phyloP scores from a whole-genome alignment of 2,329 filamentous ascomycete genomes.

The Sclerotinia spermophila region DNA sequence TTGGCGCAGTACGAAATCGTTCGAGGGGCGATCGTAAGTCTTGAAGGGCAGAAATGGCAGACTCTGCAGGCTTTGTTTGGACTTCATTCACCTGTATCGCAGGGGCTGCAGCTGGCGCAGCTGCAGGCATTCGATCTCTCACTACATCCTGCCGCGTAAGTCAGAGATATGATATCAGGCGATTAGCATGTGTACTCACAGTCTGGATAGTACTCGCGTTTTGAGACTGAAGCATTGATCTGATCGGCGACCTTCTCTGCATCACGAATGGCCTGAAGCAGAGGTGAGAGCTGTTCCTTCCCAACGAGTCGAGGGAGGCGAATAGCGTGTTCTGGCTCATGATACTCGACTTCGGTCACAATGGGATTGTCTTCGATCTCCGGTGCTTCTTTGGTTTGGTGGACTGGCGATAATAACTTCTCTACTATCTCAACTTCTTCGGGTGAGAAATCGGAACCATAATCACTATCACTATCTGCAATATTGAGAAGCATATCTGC shows the following conservation, averaged over 20 bases:
- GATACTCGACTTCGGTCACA: conserved; percentile 35
- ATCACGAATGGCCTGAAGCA: conserved; percentile 34
- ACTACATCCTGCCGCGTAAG: conserved; percentile 62
- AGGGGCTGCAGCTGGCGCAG: neutral
- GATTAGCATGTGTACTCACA: conserved; percentile 41
- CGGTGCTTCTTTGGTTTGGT: conserved; percentile 40
- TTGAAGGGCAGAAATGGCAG: conserved; percentile 15
- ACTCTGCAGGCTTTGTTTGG: conserved; percentile 1
- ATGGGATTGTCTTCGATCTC: conserved; percentile 33
- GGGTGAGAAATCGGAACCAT: conserved; percentile 59
- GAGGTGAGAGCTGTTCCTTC: conserved; percentile 34
- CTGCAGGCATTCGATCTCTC: conserved; percentile 39
- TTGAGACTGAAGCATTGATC: conserved; percentile 31
- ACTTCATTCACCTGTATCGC: neutral
- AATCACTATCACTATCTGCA: conserved; percentile 53
- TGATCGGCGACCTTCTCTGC: conserved; percentile 32
- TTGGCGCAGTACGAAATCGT: conserved; percentile 72
- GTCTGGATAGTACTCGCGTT: conserved; percentile 47
- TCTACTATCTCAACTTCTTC: conserved; percentile 54
- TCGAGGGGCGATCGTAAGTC: conserved; percentile 64
- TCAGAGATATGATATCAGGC: conserved; percentile 48
- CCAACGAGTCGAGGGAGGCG: conserved; percentile 43
- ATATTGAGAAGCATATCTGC: neutral
- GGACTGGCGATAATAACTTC: conserved; percentile 46
- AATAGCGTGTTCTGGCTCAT: conserved; percentile 35